phyloP scores from a whole-genome alignment of 2,329 filamentous ascomycete genomes.

The Calycina herbarum region DNA sequence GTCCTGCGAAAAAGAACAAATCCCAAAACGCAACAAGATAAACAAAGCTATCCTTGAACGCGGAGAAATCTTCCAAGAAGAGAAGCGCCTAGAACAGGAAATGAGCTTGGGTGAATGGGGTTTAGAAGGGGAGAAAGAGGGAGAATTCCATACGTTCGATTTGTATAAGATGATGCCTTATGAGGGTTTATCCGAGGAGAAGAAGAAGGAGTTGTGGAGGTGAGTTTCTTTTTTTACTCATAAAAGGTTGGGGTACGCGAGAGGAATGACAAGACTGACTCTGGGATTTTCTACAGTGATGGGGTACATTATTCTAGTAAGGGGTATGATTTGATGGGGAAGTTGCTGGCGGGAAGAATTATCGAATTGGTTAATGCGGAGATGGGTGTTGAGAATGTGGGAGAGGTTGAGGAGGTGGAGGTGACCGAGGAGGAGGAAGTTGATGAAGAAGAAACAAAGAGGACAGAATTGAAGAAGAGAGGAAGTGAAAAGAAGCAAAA shows the following conservation, averaged over 20 bases:
- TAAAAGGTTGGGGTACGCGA: no score
- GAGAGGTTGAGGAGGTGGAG: constrained; percentile 33
- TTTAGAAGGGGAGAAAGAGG: not conserved
- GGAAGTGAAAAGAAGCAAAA: not conserved
- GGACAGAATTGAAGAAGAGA: constrained; percentile 1
- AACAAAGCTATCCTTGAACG: constrained; percentile 4
- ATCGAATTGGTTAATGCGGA: constrained; percentile 42
- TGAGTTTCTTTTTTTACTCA: no score
- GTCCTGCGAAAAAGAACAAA: not conserved
- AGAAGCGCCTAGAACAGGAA: not conserved
- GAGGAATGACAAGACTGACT: no score
- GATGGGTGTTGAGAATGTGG: constrained; percentile 44
- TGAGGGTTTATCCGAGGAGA: constrained; percentile 45
- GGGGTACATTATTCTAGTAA: constrained; percentile 57
- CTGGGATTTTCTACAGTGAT: constrained; percentile 56
- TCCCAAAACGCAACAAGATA: not conserved
- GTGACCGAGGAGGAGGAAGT: not conserved
- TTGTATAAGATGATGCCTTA: constrained; percentile 56
- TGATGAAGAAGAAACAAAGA: not conserved
- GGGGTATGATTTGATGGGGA: constrained; percentile 64
- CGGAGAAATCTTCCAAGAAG: not conserved
- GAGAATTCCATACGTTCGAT: constrained; percentile 39
- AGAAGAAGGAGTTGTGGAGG: not conserved
- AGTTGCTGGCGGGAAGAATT: constrained; percentile 54
- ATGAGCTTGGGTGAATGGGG: not conserved